A percentile compares a stretch with the other conserved stretches of the same genome.
phyloP scores from a whole-genome alignment of 139 green algal genomes.

The Pleodorina starrii region DNA sequence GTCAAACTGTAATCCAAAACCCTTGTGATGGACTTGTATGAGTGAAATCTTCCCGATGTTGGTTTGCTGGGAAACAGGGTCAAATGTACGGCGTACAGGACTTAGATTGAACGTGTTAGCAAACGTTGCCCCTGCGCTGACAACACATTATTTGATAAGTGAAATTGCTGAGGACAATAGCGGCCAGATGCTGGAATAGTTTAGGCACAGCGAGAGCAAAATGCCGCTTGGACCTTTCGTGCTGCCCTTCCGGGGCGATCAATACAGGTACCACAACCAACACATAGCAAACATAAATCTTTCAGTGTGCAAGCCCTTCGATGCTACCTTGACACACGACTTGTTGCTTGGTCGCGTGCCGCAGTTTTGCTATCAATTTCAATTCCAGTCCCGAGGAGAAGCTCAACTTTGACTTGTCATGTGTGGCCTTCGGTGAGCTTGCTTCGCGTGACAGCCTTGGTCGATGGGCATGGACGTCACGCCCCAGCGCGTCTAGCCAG shows the following conservation, averaged over 20 bases:
- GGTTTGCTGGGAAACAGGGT: no score
- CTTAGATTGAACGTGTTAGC: not conserved
- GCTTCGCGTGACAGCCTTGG: no score
- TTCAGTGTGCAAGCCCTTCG: no score
- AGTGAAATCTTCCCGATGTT: no score
- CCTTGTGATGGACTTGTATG: no score
- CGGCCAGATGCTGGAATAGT: not conserved
- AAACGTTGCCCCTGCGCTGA: not conserved
- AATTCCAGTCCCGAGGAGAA: slow-evolving; percentile 40
- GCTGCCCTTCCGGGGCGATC: slow-evolving; percentile 63
- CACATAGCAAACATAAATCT: no score
- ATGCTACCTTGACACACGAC: not conserved
- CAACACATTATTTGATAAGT: not conserved
- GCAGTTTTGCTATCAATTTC: slow-evolving; percentile 54
- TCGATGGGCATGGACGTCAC: no score
- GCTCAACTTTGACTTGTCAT: slow-evolving; percentile 34
- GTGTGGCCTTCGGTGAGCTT: slow-evolving; percentile 51
- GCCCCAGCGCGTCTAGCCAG: no score
- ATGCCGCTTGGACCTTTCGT: slow-evolving; percentile 52
- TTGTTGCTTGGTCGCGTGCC: not conserved
- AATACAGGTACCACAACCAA: slow-evolving; percentile 57
- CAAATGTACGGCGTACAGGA: not conserved
- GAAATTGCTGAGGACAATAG: no score
- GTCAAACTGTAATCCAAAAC: no score
- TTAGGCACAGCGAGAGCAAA: not conserved